Base-by-base conservation (phyloP, 2,329 filamentous ascomycete species). In the Mycosphaerella sp. region DNA sequence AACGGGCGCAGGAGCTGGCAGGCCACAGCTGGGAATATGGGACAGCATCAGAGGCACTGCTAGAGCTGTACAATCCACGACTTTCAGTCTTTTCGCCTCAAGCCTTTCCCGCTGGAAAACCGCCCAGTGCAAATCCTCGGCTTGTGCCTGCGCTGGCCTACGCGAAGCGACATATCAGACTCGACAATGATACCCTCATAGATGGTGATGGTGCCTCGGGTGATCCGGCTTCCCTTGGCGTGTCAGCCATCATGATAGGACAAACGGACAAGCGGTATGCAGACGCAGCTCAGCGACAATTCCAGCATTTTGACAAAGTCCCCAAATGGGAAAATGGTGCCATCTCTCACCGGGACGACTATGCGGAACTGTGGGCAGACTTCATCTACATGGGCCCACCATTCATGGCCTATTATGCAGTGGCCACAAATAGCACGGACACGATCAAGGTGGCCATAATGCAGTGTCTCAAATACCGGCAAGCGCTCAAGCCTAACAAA, bases 331-430 rank as follows among this genome's bases (percentile, higher is more conserved):
- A 42, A 3, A 49, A 64, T 8, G 72, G 72, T 30, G 75, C 75
- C 4, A 75, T 78, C 40, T 75, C 71, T 39, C 75, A 78, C 54
- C 69, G 74, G 25, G 65, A 71, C 21, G 64, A 68, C 17, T 64
- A 67, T 9, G 58, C 70, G 4, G 73, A 76, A 50, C 63, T 76
- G 7, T 77, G 75, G 73, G 70, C 73, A 6, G 76, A 78, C 57
- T 75, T 72, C 57, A 55, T 76, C 5, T 73, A 72, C 61, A 77
- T 77, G 75, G 70, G 69, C 1, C 74, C 74, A 10, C 75, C 76
- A 1, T 73, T 73, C 44, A 62, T 77, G 14, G 74, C 74, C 1
- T 76, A 74, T 57, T 71, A 71, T 59, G 73, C 66, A 18, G 68
- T 73, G 4, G 68, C 67, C 17, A 63, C 59, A 1, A 59, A 65